phyloP scores from a whole-genome alignment of 2,329 filamentous ascomycete genomes.

The Byssochlamys sp. region DNA sequence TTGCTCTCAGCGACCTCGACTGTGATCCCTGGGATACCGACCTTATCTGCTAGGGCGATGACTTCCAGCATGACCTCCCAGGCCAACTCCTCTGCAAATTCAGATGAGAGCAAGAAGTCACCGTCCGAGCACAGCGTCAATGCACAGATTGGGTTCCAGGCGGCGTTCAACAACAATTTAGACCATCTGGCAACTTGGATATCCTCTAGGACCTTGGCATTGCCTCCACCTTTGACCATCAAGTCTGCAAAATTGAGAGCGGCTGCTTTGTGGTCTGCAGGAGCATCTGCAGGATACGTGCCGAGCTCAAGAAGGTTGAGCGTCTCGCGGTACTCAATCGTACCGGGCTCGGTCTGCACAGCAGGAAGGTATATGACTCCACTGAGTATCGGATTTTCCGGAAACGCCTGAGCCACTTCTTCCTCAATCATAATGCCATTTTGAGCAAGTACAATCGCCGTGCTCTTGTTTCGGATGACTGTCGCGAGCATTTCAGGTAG shows the following conservation, averaged over 20 bases:
- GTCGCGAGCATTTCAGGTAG: constrained; percentile 28
- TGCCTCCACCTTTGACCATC: constrained; percentile 35
- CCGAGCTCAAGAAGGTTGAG: constrained; percentile 44
- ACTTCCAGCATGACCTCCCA: constrained; percentile 40
- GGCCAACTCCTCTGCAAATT: constrained; percentile 27
- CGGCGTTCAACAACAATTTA: constrained; percentile 53
- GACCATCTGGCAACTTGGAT: constrained; percentile 51
- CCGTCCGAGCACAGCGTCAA: constrained; percentile 46
- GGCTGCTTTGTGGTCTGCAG: constrained; percentile 16
- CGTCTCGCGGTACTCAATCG: constrained; percentile 36
- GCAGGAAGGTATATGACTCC: constrained; percentile 47
- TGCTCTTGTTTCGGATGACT: constrained; percentile 30
- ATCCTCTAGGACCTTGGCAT: constrained; percentile 21
- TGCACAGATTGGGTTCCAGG: constrained; percentile 53
- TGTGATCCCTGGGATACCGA: constrained; percentile 30
- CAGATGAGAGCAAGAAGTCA: constrained; percentile 38
- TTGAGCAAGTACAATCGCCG: constrained; percentile 51
- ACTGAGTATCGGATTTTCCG: constrained; percentile 45
- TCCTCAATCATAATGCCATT: constrained; percentile 55
- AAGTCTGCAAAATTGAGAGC: constrained; percentile 34
- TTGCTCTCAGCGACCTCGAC: constrained; percentile 29
- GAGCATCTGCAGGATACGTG: constrained; percentile 34
- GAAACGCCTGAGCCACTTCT: constrained; percentile 42
- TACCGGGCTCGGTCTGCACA: constrained; percentile 41
- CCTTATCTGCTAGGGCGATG: constrained; percentile 29